Percentiles rank a stretch among this genome's conserved stretches.
Conservation (phyloP, 768 basidiomycete genomes). For the Auricularia sp. region DNA sequence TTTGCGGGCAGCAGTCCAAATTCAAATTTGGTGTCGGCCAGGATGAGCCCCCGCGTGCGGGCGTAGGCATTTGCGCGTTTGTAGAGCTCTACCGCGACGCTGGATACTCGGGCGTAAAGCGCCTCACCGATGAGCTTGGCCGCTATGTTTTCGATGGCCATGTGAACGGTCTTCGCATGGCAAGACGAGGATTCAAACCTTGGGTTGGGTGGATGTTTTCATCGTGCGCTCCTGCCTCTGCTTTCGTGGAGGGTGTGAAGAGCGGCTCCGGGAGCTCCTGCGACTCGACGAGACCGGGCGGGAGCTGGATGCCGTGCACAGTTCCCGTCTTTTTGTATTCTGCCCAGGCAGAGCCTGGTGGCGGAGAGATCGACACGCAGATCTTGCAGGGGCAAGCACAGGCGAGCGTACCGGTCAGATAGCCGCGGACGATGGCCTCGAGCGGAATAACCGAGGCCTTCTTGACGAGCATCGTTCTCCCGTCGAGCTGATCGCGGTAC, state of each 20-base stretch:
- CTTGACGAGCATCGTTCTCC: slow-evolving; percentile 82
- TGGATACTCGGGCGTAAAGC: slow-evolving; percentile 52
- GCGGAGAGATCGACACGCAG: no score
- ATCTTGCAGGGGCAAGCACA: background rate
- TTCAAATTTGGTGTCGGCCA: slow-evolving; percentile 98
- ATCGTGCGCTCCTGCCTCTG: slow-evolving; percentile 87
- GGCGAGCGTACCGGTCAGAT: slow-evolving; percentile 69
- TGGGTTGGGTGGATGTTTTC: slow-evolving; percentile 86
- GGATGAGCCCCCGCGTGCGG: slow-evolving; percentile 67
- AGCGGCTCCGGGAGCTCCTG: slow-evolving; percentile 71
- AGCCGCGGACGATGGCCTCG: slow-evolving; percentile 94
- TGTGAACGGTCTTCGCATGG: background rate
- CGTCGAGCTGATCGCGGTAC: slow-evolving; percentile 69
- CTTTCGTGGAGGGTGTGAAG: slow-evolving; percentile 97
- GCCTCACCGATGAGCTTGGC: slow-evolving; percentile 55
- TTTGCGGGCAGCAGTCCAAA: slow-evolving; percentile 64
- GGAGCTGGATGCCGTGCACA: slow-evolving; percentile 75
- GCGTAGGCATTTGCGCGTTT: slow-evolving; percentile 67
- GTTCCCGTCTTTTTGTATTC: slow-evolving; percentile 87
- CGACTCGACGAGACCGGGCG: slow-evolving; percentile 73
- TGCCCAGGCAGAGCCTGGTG: slow-evolving; percentile 83
- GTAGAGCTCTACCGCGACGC: slow-evolving; percentile 56
- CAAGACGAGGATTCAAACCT: slow-evolving; percentile 33
- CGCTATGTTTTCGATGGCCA: slow-evolving; percentile 29
- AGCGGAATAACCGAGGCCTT: slow-evolving; percentile 84